Evolutionary conservation across 192 early-diverging fungal species (phyloP).

Genomic region (Linnemannia schmuckeri): DNA sequence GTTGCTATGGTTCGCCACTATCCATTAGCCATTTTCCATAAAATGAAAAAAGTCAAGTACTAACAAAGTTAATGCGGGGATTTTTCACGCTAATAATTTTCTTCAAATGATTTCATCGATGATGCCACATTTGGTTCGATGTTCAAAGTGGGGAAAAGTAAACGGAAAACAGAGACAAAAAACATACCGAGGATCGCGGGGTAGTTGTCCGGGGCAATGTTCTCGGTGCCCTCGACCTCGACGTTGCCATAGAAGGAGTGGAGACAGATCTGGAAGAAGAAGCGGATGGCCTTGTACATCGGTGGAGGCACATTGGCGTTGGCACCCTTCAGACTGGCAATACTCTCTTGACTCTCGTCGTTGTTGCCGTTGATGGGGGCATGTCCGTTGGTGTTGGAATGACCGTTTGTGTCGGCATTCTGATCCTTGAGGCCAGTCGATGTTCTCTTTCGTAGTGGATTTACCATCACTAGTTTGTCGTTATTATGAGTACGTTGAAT

Average conservation of each 20-base stretch:
- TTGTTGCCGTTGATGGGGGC: not conserved
- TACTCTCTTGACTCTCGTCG: slow-evolving; percentile 2
- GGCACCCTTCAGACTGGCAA: not conserved
- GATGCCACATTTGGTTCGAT: not conserved
- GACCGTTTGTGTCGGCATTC: slow-evolving; percentile 1
- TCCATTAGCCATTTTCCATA: not conserved
- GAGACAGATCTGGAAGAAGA: slow-evolving; percentile 55
- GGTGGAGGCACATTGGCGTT: slow-evolving; percentile 23
- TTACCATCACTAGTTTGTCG: not conserved
- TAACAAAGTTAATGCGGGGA: not conserved
- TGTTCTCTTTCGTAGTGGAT: not conserved
- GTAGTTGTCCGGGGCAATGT: slow-evolving; percentile 55
- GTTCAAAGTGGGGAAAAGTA: not conserved
- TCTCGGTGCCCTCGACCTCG: slow-evolving; percentile 57
- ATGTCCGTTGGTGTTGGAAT: not conserved
- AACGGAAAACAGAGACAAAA: not conserved
- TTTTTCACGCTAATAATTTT: not conserved
- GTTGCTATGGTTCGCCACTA: slow-evolving; percentile 57
- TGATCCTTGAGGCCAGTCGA: not conserved
- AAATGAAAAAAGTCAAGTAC: not conserved
- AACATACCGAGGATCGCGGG: slow-evolving; percentile 54
- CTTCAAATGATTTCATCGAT: not conserved
- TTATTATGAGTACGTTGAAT: not conserved
- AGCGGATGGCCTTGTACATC: slow-evolving; percentile 52
- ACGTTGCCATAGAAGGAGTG: slow-evolving; percentile 59